phyloP scores from a whole-genome alignment of 495 filamentous ascomycete species.

The Neurospora sp. region DNA sequence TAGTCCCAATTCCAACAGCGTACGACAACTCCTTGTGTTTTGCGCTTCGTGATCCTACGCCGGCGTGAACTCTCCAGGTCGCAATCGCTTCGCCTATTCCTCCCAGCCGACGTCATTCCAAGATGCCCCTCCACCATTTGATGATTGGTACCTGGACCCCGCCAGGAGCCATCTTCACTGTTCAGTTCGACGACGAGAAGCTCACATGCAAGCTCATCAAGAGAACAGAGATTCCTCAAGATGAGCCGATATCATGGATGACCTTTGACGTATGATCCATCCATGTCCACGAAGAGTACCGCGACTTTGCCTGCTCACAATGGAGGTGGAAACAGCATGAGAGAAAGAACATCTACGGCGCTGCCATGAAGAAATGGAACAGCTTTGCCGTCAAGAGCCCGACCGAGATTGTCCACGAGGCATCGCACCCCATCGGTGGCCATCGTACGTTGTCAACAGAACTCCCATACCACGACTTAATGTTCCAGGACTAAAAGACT shows the following conservation, averaged over 20 bases:
- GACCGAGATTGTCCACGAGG: slow-evolving; percentile 67
- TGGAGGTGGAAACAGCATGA: slow-evolving; percentile 43
- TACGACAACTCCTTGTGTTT: not conserved
- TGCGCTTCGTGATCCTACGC: not conserved
- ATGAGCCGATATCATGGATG: slow-evolving; percentile 88
- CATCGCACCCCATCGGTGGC: slow-evolving; percentile 56
- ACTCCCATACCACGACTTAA: not conserved
- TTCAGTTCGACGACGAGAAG: slow-evolving; percentile 71
- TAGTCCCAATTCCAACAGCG: not conserved
- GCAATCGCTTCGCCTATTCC: not conserved
- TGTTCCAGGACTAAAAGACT: not conserved
- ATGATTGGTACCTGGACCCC: slow-evolving; percentile 81
- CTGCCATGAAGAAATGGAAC: slow-evolving; percentile 83
- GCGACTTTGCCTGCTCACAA: slow-evolving; percentile 14
- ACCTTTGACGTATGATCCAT: slow-evolving; percentile 57
- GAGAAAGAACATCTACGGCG: slow-evolving; percentile 76
- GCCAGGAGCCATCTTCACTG: slow-evolving; percentile 76
- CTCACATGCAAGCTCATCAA: slow-evolving; percentile 61
- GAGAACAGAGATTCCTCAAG: slow-evolving; percentile 65
- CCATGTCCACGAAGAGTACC: not conserved
- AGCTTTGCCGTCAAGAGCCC: slow-evolving; percentile 67
- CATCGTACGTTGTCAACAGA: slow-evolving; percentile 30
- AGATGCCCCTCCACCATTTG: slow-evolving; percentile 64
- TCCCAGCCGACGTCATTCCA: slow-evolving; percentile 14
- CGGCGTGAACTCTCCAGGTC: not conserved